Evolutionary conservation across 2,329 filamentous ascomycete species (phyloP).

Genomic region (Penicillium sp.): DNA sequence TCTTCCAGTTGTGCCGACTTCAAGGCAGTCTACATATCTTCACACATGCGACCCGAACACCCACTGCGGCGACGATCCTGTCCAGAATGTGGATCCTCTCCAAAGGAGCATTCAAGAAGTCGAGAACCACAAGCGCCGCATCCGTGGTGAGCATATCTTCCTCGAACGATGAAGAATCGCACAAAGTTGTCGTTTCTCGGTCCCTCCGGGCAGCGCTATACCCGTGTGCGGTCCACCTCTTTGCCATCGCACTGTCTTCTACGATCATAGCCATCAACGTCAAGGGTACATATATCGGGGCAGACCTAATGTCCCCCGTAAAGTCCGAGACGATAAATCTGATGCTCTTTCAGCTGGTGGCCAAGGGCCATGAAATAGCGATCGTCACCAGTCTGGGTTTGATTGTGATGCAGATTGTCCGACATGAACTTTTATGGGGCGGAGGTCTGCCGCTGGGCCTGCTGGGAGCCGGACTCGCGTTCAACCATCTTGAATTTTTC

Average conservation of each 20-base stretch:
- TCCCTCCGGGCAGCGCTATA: constrained; percentile 4
- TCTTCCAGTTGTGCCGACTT: too few relatives aligned
- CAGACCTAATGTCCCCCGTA: constrained; percentile 13
- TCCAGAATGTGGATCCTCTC: too few relatives aligned
- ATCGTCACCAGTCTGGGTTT: constrained; percentile 11
- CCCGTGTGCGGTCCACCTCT: constrained; percentile 6
- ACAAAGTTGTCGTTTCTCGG: constrained; percentile 4
- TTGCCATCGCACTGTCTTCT: constrained; percentile 7
- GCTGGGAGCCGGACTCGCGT: constrained; percentile 6
- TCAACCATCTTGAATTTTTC: constrained; percentile 18
- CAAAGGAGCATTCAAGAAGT: too few relatives aligned
- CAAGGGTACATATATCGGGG: constrained; percentile 10
- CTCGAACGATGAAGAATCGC: neutral
- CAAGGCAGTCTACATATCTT: too few relatives aligned
- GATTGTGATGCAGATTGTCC: constrained; percentile 12
- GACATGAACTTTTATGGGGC: constrained; percentile 16
- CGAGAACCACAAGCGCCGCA: neutral
- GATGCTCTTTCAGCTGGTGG: constrained; percentile 14
- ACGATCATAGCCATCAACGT: constrained; percentile 12
- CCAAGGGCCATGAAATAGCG: constrained; percentile 15
- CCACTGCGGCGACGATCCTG: too few relatives aligned
- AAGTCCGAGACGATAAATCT: constrained; percentile 15
- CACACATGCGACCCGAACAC: too few relatives aligned
- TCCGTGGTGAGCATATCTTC: neutral
- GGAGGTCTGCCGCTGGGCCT: constrained; percentile 15